Evolutionary conservation across 495 filamentous ascomycete genomes (phyloP).

Genomic region (Friedmanniomyces endolithicus): DNA sequence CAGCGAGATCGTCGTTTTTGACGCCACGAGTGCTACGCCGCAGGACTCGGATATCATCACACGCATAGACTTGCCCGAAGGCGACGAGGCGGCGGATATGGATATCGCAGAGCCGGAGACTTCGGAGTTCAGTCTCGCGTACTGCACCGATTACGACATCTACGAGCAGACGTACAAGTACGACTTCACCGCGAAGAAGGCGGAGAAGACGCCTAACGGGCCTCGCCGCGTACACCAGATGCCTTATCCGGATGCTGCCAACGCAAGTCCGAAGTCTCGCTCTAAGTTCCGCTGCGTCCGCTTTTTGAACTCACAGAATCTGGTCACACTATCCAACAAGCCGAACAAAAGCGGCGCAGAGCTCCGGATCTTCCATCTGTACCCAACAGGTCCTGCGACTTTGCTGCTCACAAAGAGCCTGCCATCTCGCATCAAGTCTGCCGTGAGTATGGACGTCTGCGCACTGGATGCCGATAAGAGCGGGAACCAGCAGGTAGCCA

Average conservation of each 20-base stretch:
- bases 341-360: slow-evolving; percentile 50
- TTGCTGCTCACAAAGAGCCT: slow-evolving; percentile 44
- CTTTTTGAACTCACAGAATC: slow-evolving; percentile 49
- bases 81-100: slow-evolving; percentile 67
- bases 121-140: slow-evolving; percentile 57
- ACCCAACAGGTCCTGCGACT: slow-evolving; percentile 26
- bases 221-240: slow-evolving; percentile 50
- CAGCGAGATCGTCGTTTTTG: slow-evolving; percentile 70
- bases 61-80: slow-evolving; percentile 47
- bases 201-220: slow-evolving; percentile 39
- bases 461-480: slow-evolving; percentile 39
- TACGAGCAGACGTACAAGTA: slow-evolving; percentile 42
- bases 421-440: slow-evolving; percentile 46
- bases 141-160: slow-evolving; percentile 69
- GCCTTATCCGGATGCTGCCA: slow-evolving; percentile 36
- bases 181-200: slow-evolving; percentile 34
- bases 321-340: slow-evolving; percentile 31
- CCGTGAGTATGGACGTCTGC: slow-evolving; percentile 62
- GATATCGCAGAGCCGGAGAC: slow-evolving; percentile 52
- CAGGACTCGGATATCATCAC: slow-evolving; percentile 49
- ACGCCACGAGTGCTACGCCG: slow-evolving; percentile 44
- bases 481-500: slow-evolving; percentile 54
- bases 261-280: slow-evolving; percentile 7
- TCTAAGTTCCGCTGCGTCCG: slow-evolving; percentile 37
- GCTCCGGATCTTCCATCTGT: slow-evolving; percentile 51